Evolutionary conservation across 345 rosid species (phyloP), one percentile per base, ranked within the genome.

Genomic region (Xanthoceras sorbifolium): DNA sequence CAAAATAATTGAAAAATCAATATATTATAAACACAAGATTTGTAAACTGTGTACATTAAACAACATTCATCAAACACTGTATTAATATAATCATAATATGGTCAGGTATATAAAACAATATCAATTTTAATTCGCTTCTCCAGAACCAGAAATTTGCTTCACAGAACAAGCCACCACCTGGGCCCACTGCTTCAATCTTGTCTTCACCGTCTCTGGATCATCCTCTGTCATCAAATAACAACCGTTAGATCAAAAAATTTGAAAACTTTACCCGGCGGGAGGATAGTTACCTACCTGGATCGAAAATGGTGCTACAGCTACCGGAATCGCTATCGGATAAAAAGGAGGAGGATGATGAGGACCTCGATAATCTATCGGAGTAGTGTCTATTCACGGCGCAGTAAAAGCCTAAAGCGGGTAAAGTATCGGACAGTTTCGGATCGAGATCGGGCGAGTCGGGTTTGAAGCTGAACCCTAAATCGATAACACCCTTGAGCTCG

Each of bases 401-500:
- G 82, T 85, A 95, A 34, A 90, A 71, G 38, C 83, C 96, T 42
- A 95, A 69, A 34, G 99, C 99, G 0, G 99, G 99, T 12, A 95
- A 23, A 10, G 93, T 78, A 60, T 88, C 84, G 0, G 93, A 82
- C 8, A 93, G 72, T 57, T 87, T 92, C 38, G 96, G 94, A 61
- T 95, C 91, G 42, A 92, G 61, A 0, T 88, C 90, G 4, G 92
- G 88, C 11, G 94, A 89, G 70, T 95, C 92, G 0, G 84, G 76
- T 5, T 69, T 79, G 79, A 95, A 95, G 20, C 97, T 94, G 72
- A 95, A 95, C 1, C 99, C 98, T 1, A 93, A 82, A 76, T 95
- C 99, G 69, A 95, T 87, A 25, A 92, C 90, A 0, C 90, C 99
- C 36, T 84, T 93, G 6, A 95, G 89, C 89, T 95, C 99, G 64